Evolutionary conservation across 2,329 filamentous ascomycete species (phyloP).

Genomic region (Sarocladiaceae sp.): DNA sequence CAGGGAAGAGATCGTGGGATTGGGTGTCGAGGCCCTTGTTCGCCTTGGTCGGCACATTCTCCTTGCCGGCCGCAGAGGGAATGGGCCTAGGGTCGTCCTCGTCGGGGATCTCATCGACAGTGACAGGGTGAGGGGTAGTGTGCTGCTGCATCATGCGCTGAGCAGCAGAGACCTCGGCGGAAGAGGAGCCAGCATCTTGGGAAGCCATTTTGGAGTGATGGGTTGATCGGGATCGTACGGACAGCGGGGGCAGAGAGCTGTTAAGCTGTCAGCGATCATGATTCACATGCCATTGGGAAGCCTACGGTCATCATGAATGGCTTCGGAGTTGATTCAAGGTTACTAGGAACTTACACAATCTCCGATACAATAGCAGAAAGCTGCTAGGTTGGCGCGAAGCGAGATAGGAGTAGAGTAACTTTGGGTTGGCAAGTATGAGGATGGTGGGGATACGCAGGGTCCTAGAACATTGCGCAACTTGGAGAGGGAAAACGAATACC

Average conservation of each 20-base stretch:
- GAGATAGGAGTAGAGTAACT: neutral
- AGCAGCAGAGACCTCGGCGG: slow-evolving; percentile 45
- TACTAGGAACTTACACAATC: neutral
- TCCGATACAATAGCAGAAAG: neutral
- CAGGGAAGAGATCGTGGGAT: slow-evolving; percentile 90
- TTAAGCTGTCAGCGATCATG: neutral
- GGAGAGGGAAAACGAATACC: slow-evolving; percentile 28
- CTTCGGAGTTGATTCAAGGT: neutral
- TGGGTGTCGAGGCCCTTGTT: slow-evolving; percentile 62
- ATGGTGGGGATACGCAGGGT: slow-evolving; percentile 13
- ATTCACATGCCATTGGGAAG: neutral
- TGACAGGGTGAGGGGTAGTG: slow-evolving; percentile 51
- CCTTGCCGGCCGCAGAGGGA: slow-evolving; percentile 20
- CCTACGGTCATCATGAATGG: neutral
- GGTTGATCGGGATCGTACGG: slow-evolving; percentile 13
- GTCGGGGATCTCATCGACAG: slow-evolving; percentile 75
- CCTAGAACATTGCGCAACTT: slow-evolving; percentile 34
- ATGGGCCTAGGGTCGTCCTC: slow-evolving; percentile 60
- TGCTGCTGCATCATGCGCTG: slow-evolving; percentile 63
- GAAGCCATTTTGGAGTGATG: slow-evolving; percentile 35
- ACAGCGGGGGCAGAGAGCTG: slow-evolving; percentile 7
- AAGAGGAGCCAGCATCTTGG: slow-evolving; percentile 19
- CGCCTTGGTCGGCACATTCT: neutral
- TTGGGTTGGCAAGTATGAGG: neutral
- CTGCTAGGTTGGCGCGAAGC: slow-evolving; percentile 1